Conservation (phyloP, 805 yeast species). For the Wickerhamomyces pijperi region DNA sequence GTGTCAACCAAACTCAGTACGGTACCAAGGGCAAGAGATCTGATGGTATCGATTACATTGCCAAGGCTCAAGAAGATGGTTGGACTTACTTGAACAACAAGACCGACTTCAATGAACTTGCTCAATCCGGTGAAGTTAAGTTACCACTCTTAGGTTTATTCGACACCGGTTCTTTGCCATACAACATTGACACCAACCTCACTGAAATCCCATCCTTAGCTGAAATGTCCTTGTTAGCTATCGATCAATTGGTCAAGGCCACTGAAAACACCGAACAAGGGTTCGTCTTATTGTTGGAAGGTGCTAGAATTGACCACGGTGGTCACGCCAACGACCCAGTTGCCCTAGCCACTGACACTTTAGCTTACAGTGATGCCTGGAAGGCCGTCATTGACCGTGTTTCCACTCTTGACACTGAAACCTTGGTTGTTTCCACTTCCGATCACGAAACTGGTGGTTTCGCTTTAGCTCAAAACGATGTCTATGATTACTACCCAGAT, state of each 20-base stretch:
- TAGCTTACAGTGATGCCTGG: constrained; percentile 77
- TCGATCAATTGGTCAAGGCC: constrained; percentile 55
- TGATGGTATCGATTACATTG: constrained; percentile 58
- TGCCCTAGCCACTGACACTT: constrained; percentile 82
- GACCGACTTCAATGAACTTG: constrained; percentile 37
- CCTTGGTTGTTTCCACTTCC: constrained; percentile 69
- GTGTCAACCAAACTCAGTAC: constrained; percentile 24
- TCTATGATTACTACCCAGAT: constrained; percentile 79
- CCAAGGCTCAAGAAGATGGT: constrained; percentile 48
- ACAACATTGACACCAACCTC: constrained; percentile 63
- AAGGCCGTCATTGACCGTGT: constrained; percentile 62
- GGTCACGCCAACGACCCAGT: constrained; percentile 90
- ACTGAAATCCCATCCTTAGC: constrained; percentile 58
- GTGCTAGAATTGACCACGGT: constrained; percentile 90
- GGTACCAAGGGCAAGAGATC: constrained; percentile 44
- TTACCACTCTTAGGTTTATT: constrained; percentile 71
- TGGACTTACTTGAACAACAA: constrained; percentile 58
- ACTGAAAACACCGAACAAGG: constrained; percentile 70
- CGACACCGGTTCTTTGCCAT: constrained; percentile 68
- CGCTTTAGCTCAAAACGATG: constrained; percentile 70
- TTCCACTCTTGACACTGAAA: constrained; percentile 58
- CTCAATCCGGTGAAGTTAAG: constrained; percentile 39
- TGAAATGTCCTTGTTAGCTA: constrained; percentile 66
- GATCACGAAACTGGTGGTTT: constrained; percentile 95
- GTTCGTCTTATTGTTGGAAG: constrained; percentile 77